A percentile compares a stretch with the other conserved stretches of the same genome.
Evolutionary conservation across 805 yeast genomes (phyloP).

Genomic region (Lachancea fermentati): DNA sequence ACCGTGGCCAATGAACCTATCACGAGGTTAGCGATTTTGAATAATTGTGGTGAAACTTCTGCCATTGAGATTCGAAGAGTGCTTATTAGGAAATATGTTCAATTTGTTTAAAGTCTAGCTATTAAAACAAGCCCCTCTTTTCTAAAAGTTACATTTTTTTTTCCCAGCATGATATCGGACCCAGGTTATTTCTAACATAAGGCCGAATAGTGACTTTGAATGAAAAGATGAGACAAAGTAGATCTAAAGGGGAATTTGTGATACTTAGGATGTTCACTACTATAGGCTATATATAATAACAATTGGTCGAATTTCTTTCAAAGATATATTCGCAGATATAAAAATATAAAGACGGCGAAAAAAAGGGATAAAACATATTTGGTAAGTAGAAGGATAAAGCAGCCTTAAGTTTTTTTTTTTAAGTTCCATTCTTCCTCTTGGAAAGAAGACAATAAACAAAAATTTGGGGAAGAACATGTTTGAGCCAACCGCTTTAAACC

Average conservation of each 20-base stretch:
- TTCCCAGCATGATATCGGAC: background rate
- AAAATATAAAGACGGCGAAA: background rate
- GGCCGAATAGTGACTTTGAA: no score
- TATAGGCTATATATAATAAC: no score
- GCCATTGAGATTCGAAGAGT: slow-evolving; percentile 5
- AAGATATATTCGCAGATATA: slow-evolving; percentile 6
- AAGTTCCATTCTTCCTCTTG: background rate
- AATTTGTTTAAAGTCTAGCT: no score
- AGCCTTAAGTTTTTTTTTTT: background rate
- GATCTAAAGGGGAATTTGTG: no score
- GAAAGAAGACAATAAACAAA: background rate
- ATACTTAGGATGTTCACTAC: no score
- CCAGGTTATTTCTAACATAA: background rate
- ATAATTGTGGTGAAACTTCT: slow-evolving; percentile 15
- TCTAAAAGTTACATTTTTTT: background rate
- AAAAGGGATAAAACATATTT: background rate
- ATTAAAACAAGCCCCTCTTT: background rate
- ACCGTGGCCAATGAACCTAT: slow-evolving; percentile 50
- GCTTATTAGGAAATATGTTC: no score
- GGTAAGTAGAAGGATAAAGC: slow-evolving; percentile 1
- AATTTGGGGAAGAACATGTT: background rate
- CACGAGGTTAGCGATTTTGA: slow-evolving; percentile 42
- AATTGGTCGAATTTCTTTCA: slow-evolving; percentile 7
- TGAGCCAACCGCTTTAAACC: slow-evolving; percentile 1
- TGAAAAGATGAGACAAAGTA: no score